A percentile compares a stretch with the other conserved stretches of the same genome.
phyloP scores from a whole-genome alignment of 768 basidiomycete genomes.

The Tricholoma terreum region DNA sequence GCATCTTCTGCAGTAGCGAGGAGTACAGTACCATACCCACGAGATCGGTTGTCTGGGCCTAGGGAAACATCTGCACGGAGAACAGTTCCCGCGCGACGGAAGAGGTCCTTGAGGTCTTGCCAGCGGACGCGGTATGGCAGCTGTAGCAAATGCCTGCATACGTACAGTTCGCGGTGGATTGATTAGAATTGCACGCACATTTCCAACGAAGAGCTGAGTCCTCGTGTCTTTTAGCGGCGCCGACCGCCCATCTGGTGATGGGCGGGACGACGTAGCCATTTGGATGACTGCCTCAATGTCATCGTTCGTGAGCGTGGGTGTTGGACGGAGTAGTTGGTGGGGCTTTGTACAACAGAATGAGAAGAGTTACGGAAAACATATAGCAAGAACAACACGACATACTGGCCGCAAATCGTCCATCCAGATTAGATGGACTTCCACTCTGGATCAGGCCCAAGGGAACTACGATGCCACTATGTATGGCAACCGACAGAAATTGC shows the following conservation, averaged over 20 bases:
- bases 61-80: conserved; percentile 75
- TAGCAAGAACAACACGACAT: not conserved
- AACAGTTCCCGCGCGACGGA: conserved; percentile 91
- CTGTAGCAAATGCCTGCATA: conserved; percentile 35
- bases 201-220: conserved; percentile 94
- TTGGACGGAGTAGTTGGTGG: conserved; percentile 12
- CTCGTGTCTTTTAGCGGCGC: conserved; percentile 74
- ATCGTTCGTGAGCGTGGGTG: conserved; percentile 57
- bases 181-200: conserved; percentile 51
- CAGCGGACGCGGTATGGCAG: conserved; percentile 96
- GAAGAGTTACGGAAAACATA: not conserved
- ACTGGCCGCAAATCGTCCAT: conserved; percentile 21
- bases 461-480: not conserved
- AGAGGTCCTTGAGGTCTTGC: conserved; percentile 76
- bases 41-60: conserved; percentile 85
- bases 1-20: conserved; percentile 95
- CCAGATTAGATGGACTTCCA: conserved; percentile 2
- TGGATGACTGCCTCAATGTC: conserved; percentile 93
- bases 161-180: conserved; percentile 5
- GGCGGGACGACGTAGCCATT: conserved; percentile 76
- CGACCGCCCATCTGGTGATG: conserved; percentile 44
- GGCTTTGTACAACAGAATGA: conserved; percentile 1
- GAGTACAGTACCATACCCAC: conserved; percentile 93
- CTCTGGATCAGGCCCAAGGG: not conserved
- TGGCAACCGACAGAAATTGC: not conserved